Evolutionary conservation across 1,139 yeast genomes (phyloP), one percentile per base, ranked within the genome.

Genomic region (Saccharomyces hybrid): DNA sequence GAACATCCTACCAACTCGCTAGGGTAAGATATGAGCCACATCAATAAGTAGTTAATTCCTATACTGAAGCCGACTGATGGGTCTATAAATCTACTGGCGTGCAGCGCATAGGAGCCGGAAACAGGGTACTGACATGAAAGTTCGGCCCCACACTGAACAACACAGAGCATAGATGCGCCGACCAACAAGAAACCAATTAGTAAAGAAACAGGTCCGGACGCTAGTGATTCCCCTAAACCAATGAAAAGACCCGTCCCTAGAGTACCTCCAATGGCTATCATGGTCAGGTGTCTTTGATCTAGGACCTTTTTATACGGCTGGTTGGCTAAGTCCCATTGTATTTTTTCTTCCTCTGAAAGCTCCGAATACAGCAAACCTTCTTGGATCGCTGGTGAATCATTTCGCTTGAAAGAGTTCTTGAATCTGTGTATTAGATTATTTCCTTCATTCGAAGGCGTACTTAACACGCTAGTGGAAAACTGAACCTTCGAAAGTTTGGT

Each of bases 201-300:
- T 32, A 81, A 65, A 55, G 82, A 78, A 5, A 79, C 86, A 20
- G 91, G 90, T 64, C 86, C 86, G 30, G 73, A 71, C 54, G 75
- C 71, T 59, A 84, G 73, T 5, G 88, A 84, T 59, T 75, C 75
- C 54, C 89, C 89, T 44, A 81, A 73, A 66, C 86, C 86, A 23
- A 87, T 82, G 74, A 85, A 76, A 51, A 82, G 70, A 59, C 87
- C 88, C n/a, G 91, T 86, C 63, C 95, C 95, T 60, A 87, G 86
- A 47, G 88, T 78, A 30, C 95, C 95, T 57, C 95, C 95, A 56
- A 82, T 79, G 51, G 90, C 89, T 61, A 87, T 83, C 63, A 60
- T 60, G 25, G 59, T 60, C 53, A 60, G 49, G 51, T 60, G 63
- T 47, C 63, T 53, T 30, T 61, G 55, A 49, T 59, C 58, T 25